Evolutionary conservation across 1,284 basidiomycete species (phyloP).

Genomic region (Amylostereum areolatum): DNA sequence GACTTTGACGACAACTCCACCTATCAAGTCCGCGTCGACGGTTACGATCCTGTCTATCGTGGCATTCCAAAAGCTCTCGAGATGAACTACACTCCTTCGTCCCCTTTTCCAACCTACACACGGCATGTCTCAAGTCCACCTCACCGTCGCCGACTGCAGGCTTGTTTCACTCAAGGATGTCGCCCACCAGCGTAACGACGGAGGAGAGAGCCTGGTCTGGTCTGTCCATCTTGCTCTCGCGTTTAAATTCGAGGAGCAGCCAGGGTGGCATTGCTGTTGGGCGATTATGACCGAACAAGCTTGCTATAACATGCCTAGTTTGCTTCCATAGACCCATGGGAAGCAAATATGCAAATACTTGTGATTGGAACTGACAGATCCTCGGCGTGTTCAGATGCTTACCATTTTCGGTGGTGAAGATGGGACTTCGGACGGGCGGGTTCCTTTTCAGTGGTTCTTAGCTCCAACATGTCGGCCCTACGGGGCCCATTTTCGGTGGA

Average conservation of each 20-base stretch:
- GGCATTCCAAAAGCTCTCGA: constrained; percentile 55
- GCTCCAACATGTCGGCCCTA: too few relatives aligned
- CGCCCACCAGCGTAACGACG: constrained; percentile 38
- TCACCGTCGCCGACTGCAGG: constrained; percentile 46
- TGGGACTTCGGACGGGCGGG: too few relatives aligned
- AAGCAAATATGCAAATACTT: too few relatives aligned
- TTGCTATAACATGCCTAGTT: too few relatives aligned
- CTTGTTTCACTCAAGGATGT: constrained; percentile 50
- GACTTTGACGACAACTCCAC: constrained; percentile 46
- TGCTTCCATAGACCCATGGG: too few relatives aligned
- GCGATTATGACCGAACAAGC: constrained; percentile 52
- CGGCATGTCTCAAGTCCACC: constrained; percentile 28
- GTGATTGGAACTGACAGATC: too few relatives aligned
- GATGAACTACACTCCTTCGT: constrained; percentile 39
- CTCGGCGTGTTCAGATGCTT: too few relatives aligned
- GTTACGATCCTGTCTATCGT: constrained; percentile 48
- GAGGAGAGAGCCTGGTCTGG: constrained; percentile 31
- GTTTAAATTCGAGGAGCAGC: constrained; percentile 37
- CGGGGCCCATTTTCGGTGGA: too few relatives aligned
- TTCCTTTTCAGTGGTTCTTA: too few relatives aligned
- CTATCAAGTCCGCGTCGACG: constrained; percentile 57
- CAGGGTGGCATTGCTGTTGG: constrained; percentile 58
- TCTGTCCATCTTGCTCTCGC: constrained; percentile 51
- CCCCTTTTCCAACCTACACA: constrained; percentile 33
- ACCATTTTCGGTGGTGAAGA: too few relatives aligned